These are phyloP conservation scores for Monosporascus sp. DNA, from an alignment of 2,329 filamentous ascomycete species.

Conservation along the genomic window DNA sequence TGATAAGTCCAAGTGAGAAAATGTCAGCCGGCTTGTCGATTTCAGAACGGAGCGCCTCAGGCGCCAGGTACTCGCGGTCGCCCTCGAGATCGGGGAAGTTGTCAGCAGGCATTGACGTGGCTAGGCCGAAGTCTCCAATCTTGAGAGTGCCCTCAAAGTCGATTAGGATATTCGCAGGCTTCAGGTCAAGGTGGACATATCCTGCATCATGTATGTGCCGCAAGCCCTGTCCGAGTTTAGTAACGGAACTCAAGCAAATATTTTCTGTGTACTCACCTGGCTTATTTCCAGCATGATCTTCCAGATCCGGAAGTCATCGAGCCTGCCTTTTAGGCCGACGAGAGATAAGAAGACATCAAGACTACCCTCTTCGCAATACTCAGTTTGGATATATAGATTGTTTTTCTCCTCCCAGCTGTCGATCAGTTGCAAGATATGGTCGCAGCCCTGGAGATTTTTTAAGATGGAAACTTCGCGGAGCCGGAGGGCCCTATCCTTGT, in stretches of 20 bases:
- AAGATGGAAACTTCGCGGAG: constrained; percentile 79
- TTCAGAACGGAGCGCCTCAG: constrained; percentile 80
- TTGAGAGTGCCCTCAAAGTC: constrained; percentile 77
- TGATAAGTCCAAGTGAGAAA: constrained; percentile 89
- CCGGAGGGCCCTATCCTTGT: constrained; percentile 75
- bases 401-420: constrained; percentile 83
- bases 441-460: constrained; percentile 68
- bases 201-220: constrained; percentile 85
- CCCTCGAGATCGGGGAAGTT: constrained; percentile 82
- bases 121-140: constrained; percentile 82
- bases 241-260: background rate
- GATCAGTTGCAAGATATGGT: constrained; percentile 80
- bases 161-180: constrained; percentile 80
- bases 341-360: constrained; percentile 80
- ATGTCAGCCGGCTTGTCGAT: constrained; percentile 91
- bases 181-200: constrained; percentile 80
- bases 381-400: constrained; percentile 93
- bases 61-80: constrained; percentile 92
- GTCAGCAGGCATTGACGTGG: constrained; percentile 70
- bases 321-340: constrained; percentile 73
- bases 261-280: constrained; percentile 55
- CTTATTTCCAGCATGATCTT: constrained; percentile 88
- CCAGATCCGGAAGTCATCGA: constrained; percentile 98
- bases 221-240: constrained; percentile 56
- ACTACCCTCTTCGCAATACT: constrained; percentile 92